Base-by-base conservation (phyloP, 352 stramenopile genomes). In the Phytophthora melonis region DNA sequence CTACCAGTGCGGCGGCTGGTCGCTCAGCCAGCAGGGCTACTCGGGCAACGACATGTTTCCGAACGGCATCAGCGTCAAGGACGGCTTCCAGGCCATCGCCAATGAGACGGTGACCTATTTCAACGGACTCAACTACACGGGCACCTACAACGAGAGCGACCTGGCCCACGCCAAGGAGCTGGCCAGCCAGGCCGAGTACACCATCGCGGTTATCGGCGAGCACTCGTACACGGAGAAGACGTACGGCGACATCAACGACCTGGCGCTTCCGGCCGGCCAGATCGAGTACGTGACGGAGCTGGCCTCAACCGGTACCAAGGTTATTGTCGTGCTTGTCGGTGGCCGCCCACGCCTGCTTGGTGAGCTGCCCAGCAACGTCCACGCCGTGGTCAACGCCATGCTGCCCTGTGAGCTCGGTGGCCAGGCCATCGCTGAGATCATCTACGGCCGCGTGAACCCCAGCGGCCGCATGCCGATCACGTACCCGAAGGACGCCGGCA, bases 401-500 rank as follows among this genome's bases (percentile, higher is more conserved):
- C 75, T 97, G 7, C 88, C 88, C 9, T 88, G 91, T 6, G 86
- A 93, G 36, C 66, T 85, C 5, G 90, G 91, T 49, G 91, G 91
- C 0, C 82, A 93, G 66, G 90, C 89, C 9, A 86, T 97, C n/a
- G 87, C 90, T 9, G 88, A 97, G 70, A 89, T 97, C 53, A 65
- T 97, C 16, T 92, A 90, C 62, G 91, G 91, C 18, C 64, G 77
- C n/a, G 79, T 91, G 25, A 96, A 94, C 70, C 89, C 91, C n/a
- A 96, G 88, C 21, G 91, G 91, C 13, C 72, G 84, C 36, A 77
- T 97, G 25, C 87, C 90, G 13, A 91, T 97, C 70, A 97, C 89
- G 19, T 97, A 93, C 76, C 88, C 86, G 23, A 88, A 87, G 70
- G 70, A 90, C 63, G 65, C 78, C 3, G 81, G 63, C 18, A 91